Evolutionary conservation across 2,329 filamentous ascomycete species (phyloP).

Genomic region (Epichloe coenophiala): DNA sequence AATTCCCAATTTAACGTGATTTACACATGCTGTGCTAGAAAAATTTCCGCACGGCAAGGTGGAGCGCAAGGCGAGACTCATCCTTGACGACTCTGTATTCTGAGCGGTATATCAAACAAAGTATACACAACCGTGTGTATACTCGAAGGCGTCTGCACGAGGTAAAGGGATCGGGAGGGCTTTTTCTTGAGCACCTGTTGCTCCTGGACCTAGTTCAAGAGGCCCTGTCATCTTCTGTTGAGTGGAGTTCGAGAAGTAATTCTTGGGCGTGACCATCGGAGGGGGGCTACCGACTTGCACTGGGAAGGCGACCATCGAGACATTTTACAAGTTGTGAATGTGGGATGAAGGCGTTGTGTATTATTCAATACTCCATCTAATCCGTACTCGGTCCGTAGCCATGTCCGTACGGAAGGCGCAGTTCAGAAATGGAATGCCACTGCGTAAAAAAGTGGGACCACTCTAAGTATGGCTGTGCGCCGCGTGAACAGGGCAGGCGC

Average conservation of each 20-base stretch:
- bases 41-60: slow-evolving; percentile 53
- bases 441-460: slow-evolving; percentile 6
- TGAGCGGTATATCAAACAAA: slow-evolving; percentile 49
- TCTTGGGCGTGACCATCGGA: slow-evolving; percentile 5
- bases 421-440: no score
- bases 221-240: slow-evolving; percentile 2
- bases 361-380: no score
- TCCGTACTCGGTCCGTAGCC: no score
- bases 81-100: slow-evolving; percentile 67
- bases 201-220: slow-evolving; percentile 16
- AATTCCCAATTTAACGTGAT: neutral
- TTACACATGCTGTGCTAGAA: neutral
- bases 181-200: slow-evolving; percentile 30
- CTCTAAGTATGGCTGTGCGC: slow-evolving; percentile 6
- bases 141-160: slow-evolving; percentile 10
- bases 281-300: slow-evolving; percentile 17
- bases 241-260: neutral
- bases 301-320: slow-evolving; percentile 29
- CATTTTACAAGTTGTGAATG: slow-evolving; percentile 14
- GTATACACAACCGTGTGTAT: neutral
- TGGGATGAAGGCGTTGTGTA: no score
- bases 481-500: slow-evolving; percentile 3
- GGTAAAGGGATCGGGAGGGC: slow-evolving; percentile 22
- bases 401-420: no score
- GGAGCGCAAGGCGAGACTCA: slow-evolving; percentile 63